phyloP scores from a whole-genome alignment of 108 stramenopile genomes.

The Aurantiochytrium sp. region DNA sequence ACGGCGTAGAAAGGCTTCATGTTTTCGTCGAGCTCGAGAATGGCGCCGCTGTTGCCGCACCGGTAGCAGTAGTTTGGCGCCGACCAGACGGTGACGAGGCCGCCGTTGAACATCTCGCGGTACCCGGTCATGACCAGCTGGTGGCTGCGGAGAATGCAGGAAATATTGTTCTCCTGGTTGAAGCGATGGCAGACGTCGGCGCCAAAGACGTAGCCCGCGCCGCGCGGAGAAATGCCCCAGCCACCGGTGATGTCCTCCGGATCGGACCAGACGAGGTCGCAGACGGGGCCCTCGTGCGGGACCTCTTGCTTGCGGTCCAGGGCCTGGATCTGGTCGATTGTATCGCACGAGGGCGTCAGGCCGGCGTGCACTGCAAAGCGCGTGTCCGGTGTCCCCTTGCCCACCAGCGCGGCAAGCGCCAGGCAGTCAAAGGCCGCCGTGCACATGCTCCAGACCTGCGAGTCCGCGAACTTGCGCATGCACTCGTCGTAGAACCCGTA shows the following conservation, averaged over 20 bases:
- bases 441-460: constrained; percentile 94
- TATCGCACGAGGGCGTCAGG: constrained; percentile 84
- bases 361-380: constrained; percentile 80
- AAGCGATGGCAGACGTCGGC: constrained; percentile 79
- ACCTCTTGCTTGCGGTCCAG: constrained; percentile 94
- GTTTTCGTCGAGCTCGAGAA: constrained; percentile 93
- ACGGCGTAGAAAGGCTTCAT: constrained; percentile 81
- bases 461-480: constrained; percentile 88
- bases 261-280: constrained; percentile 96
- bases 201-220: constrained; percentile 94
- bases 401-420: constrained; percentile 86
- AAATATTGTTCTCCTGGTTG: constrained; percentile 78
- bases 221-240: constrained; percentile 92
- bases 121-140: constrained; percentile 94
- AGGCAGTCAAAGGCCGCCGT: constrained; percentile 95
- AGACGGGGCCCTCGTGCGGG: constrained; percentile 96
- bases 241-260: constrained; percentile 85
- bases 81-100: constrained; percentile 92
- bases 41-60: constrained; percentile 97
- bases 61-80: constrained; percentile 99
- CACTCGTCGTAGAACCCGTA: constrained; percentile 99
- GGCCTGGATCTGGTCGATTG: constrained; percentile 89
- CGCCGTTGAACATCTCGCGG: constrained; percentile 90
- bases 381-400: constrained; percentile 81
- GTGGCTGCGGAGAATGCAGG: constrained; percentile 78